These are phyloP conservation scores for Dipodascopsis tothii DNA, from an alignment of 805 yeast species.

Conservation along the genomic window DNA sequence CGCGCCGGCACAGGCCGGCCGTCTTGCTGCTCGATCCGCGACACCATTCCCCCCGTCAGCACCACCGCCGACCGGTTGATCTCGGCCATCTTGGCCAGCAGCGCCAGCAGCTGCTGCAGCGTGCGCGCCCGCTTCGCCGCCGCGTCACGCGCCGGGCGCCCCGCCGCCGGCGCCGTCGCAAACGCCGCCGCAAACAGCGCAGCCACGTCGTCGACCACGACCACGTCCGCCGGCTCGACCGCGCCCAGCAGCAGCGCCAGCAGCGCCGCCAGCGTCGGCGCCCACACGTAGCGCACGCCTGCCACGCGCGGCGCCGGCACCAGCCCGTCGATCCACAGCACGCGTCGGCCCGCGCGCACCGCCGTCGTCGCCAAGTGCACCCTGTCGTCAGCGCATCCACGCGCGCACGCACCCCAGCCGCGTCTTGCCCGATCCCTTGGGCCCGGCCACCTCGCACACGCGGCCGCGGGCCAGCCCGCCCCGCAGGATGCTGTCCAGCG, in stretches of 20 bases:
- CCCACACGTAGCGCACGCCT: background rate
- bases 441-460: conserved; percentile 18
- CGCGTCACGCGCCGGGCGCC: background rate
- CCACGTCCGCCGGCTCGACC: conserved; percentile 6
- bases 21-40: conserved; percentile 3
- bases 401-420: conserved; percentile 10
- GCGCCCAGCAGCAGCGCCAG: conserved; percentile 9
- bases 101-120: conserved; percentile 2
- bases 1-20: background rate
- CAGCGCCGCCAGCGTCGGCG: conserved; percentile 8
- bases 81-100: conserved; percentile 7
- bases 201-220: conserved; percentile 16
- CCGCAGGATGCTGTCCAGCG: conserved; percentile 11
- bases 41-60: conserved; percentile 12
- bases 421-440: conserved; percentile 22
- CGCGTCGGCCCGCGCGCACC: conserved; percentile 1
- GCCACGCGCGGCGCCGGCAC: background rate
- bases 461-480: conserved; percentile 18
- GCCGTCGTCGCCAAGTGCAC: background rate
- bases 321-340: conserved; percentile 15
- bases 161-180: conserved; percentile 1
- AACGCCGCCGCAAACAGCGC: conserved; percentile 6
- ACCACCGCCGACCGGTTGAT: conserved; percentile 7
- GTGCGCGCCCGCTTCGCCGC: conserved; percentile 8
- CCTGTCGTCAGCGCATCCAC: background rate